Evolutionary conservation across 1,284 basidiomycete genomes (phyloP).

Genomic region (Boletus nobilissimus): DNA sequence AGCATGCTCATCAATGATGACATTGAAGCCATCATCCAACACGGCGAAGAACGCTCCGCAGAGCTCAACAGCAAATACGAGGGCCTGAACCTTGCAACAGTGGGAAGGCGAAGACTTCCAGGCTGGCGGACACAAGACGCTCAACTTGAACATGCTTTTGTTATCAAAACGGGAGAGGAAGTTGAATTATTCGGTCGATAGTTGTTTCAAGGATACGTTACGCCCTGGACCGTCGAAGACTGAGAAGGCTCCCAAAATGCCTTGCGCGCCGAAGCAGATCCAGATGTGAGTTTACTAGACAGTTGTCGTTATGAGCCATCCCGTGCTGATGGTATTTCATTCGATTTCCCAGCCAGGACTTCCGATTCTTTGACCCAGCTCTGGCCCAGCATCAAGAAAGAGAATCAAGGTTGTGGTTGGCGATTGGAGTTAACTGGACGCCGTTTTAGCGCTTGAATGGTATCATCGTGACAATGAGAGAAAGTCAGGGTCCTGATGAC

Average conservation of each 20-base stretch:
- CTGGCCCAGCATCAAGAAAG: slow-evolving; percentile 89
- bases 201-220: slow-evolving; percentile 94
- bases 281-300: slow-evolving; percentile 65
- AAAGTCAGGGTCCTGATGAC: slow-evolving; percentile 77
- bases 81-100: slow-evolving; percentile 86
- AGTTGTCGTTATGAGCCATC: neutral
- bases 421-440: neutral
- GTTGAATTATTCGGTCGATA: slow-evolving; percentile 94
- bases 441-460: slow-evolving; percentile 68
- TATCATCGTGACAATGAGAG: slow-evolving; percentile 78
- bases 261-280: slow-evolving; percentile 91
- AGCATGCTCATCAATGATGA: slow-evolving; percentile 90
- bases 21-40: slow-evolving; percentile 92
- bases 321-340: neutral
- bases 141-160: slow-evolving; percentile 87
- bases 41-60: slow-evolving; percentile 91
- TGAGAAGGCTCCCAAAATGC: slow-evolving; percentile 86
- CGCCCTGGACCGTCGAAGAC: slow-evolving; percentile 81
- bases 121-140: slow-evolving; percentile 70
- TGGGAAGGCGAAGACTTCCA: slow-evolving; percentile 99
- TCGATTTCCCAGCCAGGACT: slow-evolving; percentile 78
- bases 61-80: slow-evolving; percentile 95
- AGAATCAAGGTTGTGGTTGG: slow-evolving; percentile 73
- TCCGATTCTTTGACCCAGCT: slow-evolving; percentile 94
- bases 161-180: slow-evolving; percentile 97